A percentile compares a stretch with the other conserved stretches of the same genome.
These are phyloP conservation scores for Gynandropsis gynandra DNA, from an alignment of 345 rosid species.

Conservation along the genomic window DNA sequence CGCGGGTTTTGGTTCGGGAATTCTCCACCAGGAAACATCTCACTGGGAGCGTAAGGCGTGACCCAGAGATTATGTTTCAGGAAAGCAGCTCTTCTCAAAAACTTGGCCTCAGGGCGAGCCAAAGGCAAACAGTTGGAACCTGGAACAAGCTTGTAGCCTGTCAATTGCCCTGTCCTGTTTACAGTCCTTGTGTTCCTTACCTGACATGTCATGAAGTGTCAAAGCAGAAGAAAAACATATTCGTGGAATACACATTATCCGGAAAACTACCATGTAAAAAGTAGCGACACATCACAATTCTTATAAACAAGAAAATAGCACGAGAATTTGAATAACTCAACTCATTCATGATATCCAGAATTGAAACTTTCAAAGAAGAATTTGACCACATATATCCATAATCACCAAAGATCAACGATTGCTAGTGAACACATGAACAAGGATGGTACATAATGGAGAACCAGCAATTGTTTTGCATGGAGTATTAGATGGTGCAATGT, in stretches of 20 bases:
- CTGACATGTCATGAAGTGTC: conserved; percentile 29
- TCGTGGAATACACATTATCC: neutral
- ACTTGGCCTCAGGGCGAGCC: conserved; percentile 77
- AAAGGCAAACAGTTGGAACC: conserved; percentile 86
- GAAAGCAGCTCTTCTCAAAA: conserved; percentile 82
- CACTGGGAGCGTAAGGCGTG: conserved; percentile 53
- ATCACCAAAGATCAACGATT: no score
- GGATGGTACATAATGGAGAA: no score
- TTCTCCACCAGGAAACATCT: conserved; percentile 88
- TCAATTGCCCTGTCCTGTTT: conserved; percentile 80
- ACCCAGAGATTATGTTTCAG: conserved; percentile 86
- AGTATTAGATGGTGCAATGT: no score
- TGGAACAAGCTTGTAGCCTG: conserved; percentile 80
- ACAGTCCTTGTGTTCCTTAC: conserved; percentile 85
- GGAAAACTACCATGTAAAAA: neutral
- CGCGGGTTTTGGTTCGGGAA: conserved; percentile 94
- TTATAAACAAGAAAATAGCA: neutral
- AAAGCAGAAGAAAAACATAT: conserved; percentile 5
- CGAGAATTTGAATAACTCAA: neutral
- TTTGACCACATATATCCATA: no score
- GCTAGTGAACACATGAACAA: no score
- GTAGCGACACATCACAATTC: no score
- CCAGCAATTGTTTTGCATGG: no score
- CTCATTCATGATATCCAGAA: neutral
- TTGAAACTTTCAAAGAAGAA: no score